These are phyloP conservation scores for Lolium rigidum DNA, from an alignment of 176 grass and related monocot species.

Conservation along the genomic window DNA sequence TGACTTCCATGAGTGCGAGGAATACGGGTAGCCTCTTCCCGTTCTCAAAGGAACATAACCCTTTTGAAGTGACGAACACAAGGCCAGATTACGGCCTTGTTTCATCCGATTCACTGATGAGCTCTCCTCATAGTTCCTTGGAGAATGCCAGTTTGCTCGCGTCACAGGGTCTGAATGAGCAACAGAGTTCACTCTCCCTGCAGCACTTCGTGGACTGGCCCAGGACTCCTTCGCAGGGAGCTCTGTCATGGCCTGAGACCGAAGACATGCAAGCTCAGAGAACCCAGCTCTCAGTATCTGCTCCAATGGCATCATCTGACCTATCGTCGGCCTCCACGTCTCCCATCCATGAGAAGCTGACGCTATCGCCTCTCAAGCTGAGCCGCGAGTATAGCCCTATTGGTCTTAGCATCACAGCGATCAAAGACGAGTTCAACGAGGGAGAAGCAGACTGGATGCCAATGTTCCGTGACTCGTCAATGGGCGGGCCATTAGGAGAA, in stretches of 20 bases:
- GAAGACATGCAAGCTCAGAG: conserved; percentile 78
- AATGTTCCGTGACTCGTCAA: conserved; percentile 66
- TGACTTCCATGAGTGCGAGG: conserved; percentile 56
- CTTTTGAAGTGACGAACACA: conserved; percentile 57
- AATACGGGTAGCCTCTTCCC: conserved; percentile 47
- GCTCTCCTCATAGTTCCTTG: conserved; percentile 59
- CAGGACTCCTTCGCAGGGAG: conserved; percentile 57
- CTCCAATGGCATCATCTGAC: conserved; percentile 68
- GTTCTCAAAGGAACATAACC: conserved; percentile 74
- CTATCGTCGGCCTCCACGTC: conserved; percentile 84
- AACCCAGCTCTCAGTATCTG: conserved; percentile 81
- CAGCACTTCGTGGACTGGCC: conserved; percentile 82
- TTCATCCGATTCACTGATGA: conserved; percentile 60
- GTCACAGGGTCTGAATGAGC: conserved; percentile 58
- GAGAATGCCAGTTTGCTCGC: conserved; percentile 57
- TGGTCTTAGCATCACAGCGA: conserved; percentile 23
- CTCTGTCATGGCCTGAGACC: conserved; percentile 66
- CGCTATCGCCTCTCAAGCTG: conserved; percentile 64
- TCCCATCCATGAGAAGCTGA: conserved; percentile 70
- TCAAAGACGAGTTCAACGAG: conserved; percentile 39
- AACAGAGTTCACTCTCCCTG: conserved; percentile 61
- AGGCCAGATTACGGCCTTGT: conserved; percentile 56
- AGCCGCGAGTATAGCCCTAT: conserved; percentile 63
- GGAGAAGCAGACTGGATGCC: conserved; percentile 58
- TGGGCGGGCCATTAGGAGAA: conserved; percentile 86